Base-by-base conservation (phyloP, 805 yeast species). In the Ogataea populi-albae region DNA sequence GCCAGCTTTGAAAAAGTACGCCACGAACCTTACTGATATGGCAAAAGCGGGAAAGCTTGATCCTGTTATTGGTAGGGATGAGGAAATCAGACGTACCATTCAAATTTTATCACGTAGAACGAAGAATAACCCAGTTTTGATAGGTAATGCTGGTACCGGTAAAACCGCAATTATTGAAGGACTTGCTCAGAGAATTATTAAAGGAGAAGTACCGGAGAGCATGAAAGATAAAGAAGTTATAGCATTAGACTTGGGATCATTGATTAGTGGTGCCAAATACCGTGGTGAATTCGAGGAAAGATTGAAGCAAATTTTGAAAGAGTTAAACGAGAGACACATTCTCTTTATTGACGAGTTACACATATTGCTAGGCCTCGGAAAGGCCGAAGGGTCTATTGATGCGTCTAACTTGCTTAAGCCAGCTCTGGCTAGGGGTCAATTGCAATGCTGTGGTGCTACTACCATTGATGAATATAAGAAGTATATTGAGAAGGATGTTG, bases 61-160 rank as follows among this genome's bases (percentile, higher is more conserved):
- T 54, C 98, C 98, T 0, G 98, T 93, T 16, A 93, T 91, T 52
- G 98, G 98, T 3, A 71, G 98, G 45, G 98, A 93, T 53, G 96
- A 89, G 44, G 98, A 93, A 56, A 93, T 91, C 38, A 73, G 91
- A 40, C 70, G 98, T 40, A 91, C 98, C 0, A 82, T 91, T 38
- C 98, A 91, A 58, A 89, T 91, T 31, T 65, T 91, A 29, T 86
- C 96, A 1, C 69, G 98, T 49, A 72, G 98, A 58, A 88, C 97
- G 1, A 91, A 91, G 62, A 93, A 93, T 59, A 91, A 91, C 54
- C 98, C 98, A 0, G 95, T 93, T 1, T 62, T 91, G 36, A 88
- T 93, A 26, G 98, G 98, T 44, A 79, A 85, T 48, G 98, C 98
- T 1, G 98, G 98, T 64, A 94, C 96, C 0, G 98, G 98, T 65